Evolutionary conservation across 1,284 basidiomycete species (phyloP), one percentile per base, ranked within the genome.

Genomic region (Ceratobasidium sp.): DNA sequence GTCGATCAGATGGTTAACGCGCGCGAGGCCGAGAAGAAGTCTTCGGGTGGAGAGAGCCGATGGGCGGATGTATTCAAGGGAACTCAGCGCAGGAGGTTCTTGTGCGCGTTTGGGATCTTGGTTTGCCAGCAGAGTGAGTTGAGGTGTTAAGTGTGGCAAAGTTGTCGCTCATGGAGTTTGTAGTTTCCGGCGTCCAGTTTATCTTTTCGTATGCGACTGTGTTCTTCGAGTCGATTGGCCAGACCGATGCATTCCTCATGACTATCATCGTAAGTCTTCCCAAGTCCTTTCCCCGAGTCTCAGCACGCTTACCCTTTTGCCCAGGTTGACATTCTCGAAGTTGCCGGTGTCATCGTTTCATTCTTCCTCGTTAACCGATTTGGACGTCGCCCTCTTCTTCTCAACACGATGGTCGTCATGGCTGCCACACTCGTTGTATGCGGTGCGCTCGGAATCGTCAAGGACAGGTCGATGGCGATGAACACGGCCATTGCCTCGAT

Each of bases 361-460:
- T 80, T 81, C 78, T 77, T 79, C 69, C 71, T 82, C 25, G 79
- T 82, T 70, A 77, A 80, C 72, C 76, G 80, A 50, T 80, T 78
- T 73, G 80, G 80, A n/a, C 77, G 81, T 65, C 74, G 81, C 32
- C 78, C 80, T 1, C 70, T 81, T 25, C 76, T 82, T 22, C 74
- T 82, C 53, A 77, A 73, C 49, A 79, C 78, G 31, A 79, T 78
- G 69, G 72, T 79, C 27, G 77, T 78, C 73, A 81, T 81, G 80
- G 76, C 78, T 56, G 74, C 77, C 70, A 73, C 76, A n/a, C 77
- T 81, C 32, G 73, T 81, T 49, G 76, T 80, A 58, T 76, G 77
- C 45, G 80, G 78, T 32, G 74, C 73, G 31, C 75, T 81, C 17
- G 80, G 80, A 34, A 74, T 73, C 53, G 68, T 75, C 69, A 68